Evolutionary conservation across 306 rosid genomes (phyloP), one percentile per base, ranked within the genome.

Genomic region (Quillaja saponaria): DNA sequence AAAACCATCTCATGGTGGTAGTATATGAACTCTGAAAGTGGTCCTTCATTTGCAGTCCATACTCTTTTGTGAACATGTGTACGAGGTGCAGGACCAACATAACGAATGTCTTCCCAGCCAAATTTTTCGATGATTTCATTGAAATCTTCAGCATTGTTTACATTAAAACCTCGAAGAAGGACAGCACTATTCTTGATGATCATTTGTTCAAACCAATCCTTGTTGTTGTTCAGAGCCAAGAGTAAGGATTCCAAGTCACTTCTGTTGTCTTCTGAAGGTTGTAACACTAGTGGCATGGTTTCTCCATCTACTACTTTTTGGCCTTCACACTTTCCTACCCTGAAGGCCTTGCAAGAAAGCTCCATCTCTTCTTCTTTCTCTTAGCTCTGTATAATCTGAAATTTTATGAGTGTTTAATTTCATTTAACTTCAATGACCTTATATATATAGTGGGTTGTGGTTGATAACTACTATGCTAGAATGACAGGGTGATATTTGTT

Each of bases 31-130:
- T 87, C 86, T 2, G 91, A 82, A 51, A 90, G 95, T 6, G 97
- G 95, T 7, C 95, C 97, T 80, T 87, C 97, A 64, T 90, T 90
- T 13, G 97, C 97, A 60, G 97, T 90, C 97, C 90, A 87, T 0
- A 90, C 72, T 61, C 91, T 71, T 34, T 90, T 90, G 73, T 84
- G 41, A 34, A 90, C 64, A 54, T 87, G 97, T 13, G 92, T 87
- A 4, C 97, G 61, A 10, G 95, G 92, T 13, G 97, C 95, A 1
- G 95, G 97, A 38, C 97, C 95, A 5, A 87, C 90, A 13, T 90
- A 90, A 0, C 82, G 71, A 48, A 84, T 84, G 10, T 90, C 91
- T 17, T 90, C 92, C 97, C 97, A 90, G 1, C 77, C 90, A 5
- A 45, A 79, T 25, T 78, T 52, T 48, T 90, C 92, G 1, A 90